Evolutionary conservation across 225 moss, liverwort and hornwort species (phyloP).

Genomic region (Bryum argenteum): DNA sequence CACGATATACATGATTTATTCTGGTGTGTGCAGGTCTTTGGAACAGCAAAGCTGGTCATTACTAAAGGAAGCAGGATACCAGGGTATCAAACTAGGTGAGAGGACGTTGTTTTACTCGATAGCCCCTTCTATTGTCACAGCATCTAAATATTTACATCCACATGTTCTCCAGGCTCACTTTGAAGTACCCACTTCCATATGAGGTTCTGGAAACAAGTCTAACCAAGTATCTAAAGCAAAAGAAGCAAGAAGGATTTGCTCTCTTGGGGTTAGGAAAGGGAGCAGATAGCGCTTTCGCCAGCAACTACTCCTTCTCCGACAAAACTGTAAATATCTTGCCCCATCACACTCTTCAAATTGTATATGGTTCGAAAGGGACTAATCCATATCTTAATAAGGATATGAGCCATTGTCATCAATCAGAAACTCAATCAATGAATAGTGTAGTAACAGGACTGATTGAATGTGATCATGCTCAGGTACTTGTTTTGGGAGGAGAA

Average conservation of each 20-base stretch:
- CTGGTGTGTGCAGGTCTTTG: slow-evolving; percentile 56
- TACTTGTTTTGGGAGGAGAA: slow-evolving; percentile 67
- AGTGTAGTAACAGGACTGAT: background rate
- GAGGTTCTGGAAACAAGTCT: slow-evolving; percentile 65
- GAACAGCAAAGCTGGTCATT: slow-evolving; percentile 63
- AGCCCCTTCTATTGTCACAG: background rate
- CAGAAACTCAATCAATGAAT: too few species aligned
- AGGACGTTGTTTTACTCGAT: background rate
- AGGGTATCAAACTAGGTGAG: slow-evolving; percentile 27
- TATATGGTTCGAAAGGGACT: background rate
- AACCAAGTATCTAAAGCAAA: slow-evolving; percentile 48
- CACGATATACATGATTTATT: background rate
- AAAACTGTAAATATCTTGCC: slow-evolving; percentile 56
- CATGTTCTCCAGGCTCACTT: slow-evolving; percentile 48
- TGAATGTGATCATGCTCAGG: slow-evolving; percentile 10
- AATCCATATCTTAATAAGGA: background rate
- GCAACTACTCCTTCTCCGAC: slow-evolving; percentile 54
- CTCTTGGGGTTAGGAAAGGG: slow-evolving; percentile 72
- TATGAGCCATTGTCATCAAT: too few species aligned
- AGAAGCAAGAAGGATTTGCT: slow-evolving; percentile 65
- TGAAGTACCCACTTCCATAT: slow-evolving; percentile 59
- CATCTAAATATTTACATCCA: slow-evolving; percentile 4
- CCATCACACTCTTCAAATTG: slow-evolving; percentile 24
- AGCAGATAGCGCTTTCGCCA: slow-evolving; percentile 51
- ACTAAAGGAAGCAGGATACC: slow-evolving; percentile 37